Evolutionary conservation across 2,329 filamentous ascomycete species (phyloP), one percentile per base, ranked within the genome.

Genomic region (Paraphoma sp.): DNA sequence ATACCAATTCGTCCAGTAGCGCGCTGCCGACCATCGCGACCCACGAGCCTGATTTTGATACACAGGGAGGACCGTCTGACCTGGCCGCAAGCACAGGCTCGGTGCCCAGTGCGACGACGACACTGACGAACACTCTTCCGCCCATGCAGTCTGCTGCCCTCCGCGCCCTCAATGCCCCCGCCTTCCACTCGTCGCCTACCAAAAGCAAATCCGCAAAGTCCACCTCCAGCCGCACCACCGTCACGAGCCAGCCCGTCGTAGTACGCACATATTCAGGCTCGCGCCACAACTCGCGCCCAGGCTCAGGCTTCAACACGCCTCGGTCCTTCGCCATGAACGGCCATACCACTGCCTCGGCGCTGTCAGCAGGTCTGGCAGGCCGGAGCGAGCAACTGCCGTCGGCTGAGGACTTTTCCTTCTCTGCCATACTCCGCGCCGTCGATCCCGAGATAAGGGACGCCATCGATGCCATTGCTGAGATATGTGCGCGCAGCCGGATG

Each of bases 401-500:
- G 3, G 74, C 81, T 16, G 77, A 83, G 18, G 82, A 83, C 51
- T 86, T 86, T 67, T 82, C 82, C 48, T 86, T 86, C 62, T 82
- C 82, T 30, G 80, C 80, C 29, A 85, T 86, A 56, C 74, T 86
- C 12, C 79, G 79, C 23, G 82, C 84, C 29, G 83, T 86, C 53
- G 83, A 87, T 53, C 81, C 84, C 11, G 85, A 87, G 62, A 85
- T 88, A 45, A 78, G 83, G 59, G 76, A 76, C 12, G 85, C 85
- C 9, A 80, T 88, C 51, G 83, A 87, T 65, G 83, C 84, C 14
- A 88, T 88, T 62, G 85, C 86, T 23, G 84, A 87, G 64, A 87
- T 88, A 57, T 86, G 84, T 62, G 86, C 86, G 3, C 80, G 84
- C 56, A 88, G 84, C 71, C 82, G 82, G 62, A 76, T 87, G 67